phyloP scores from a whole-genome alignment of 2,329 filamentous ascomycete genomes.

The Drechslerella stenobrocha region DNA sequence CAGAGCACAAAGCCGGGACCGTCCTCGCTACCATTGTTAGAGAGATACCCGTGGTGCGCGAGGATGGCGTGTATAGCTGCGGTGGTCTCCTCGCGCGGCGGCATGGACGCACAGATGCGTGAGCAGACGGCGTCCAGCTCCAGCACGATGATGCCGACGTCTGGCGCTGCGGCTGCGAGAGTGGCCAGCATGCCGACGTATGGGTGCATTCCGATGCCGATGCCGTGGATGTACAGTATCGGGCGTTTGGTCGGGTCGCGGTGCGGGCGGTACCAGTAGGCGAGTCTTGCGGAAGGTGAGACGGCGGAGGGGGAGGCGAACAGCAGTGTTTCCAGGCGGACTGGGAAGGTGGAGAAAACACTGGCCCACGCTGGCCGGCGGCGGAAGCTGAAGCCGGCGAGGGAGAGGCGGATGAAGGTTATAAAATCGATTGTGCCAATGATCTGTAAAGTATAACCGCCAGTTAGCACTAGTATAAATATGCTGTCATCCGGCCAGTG shows the following conservation, averaged over 20 bases:
- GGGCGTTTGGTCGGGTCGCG: slow-evolving; percentile 63
- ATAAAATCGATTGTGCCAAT: slow-evolving; percentile 55
- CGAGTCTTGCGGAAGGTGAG: slow-evolving; percentile 15
- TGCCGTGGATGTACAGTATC: slow-evolving; percentile 67
- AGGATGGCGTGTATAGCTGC: slow-evolving; percentile 18
- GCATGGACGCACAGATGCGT: slow-evolving; percentile 29
- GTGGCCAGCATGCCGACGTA: slow-evolving; percentile 63
- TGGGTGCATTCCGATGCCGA: slow-evolving; percentile 65
- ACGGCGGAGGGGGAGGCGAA: slow-evolving; percentile 49
- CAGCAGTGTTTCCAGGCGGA: slow-evolving; percentile 60
- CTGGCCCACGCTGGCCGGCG: slow-evolving; percentile 57
- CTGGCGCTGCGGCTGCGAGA: slow-evolving; percentile 57
- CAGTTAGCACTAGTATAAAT: slow-evolving; percentile 44
- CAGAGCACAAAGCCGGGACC: slow-evolving; percentile 63
- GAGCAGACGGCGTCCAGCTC: slow-evolving; percentile 61
- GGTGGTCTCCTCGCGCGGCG: slow-evolving; percentile 16
- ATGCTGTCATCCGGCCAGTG: no score
- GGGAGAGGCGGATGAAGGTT: slow-evolving; percentile 55
- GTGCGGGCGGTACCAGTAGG: slow-evolving; percentile 62
- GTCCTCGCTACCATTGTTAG: slow-evolving; percentile 44
- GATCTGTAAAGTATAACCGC: slow-evolving; percentile 11
- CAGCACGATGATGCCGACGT: slow-evolving; percentile 54
- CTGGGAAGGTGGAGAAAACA: slow-evolving; percentile 60
- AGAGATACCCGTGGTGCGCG: slow-evolving; percentile 28
- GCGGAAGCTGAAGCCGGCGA: slow-evolving; percentile 60